phyloP scores from a whole-genome alignment of 305 asterid genomes.

The Ilex paraguariensis region DNA sequence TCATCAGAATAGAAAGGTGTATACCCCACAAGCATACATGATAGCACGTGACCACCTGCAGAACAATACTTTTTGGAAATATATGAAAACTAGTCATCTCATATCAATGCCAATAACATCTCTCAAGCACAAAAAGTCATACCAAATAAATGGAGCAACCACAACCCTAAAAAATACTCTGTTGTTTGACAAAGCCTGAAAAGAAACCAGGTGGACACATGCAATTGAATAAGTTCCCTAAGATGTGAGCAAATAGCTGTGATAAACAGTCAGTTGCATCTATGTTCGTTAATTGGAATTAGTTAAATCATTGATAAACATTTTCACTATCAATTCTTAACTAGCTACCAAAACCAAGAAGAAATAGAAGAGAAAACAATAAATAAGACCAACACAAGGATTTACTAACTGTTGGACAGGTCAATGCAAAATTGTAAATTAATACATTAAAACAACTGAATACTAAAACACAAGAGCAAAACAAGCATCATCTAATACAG shows the following conservation, averaged over 20 bases:
- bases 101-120: background rate
- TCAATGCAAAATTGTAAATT: background rate
- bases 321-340: too few relatives aligned
- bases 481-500: conserved; percentile 1
- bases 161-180: background rate
- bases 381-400: background rate
- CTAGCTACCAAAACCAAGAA: background rate
- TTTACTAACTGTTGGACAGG: background rate
- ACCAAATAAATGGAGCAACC: background rate
- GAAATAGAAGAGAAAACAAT: too few relatives aligned
- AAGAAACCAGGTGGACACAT: background rate
- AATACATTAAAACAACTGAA: conserved; percentile 9
- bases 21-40: conserved; percentile 93
- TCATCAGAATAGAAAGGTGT: conserved; percentile 97
- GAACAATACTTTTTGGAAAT: conserved; percentile 4
- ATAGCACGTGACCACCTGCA: conserved; percentile 99
- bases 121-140: background rate
- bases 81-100: background rate
- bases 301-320: too few relatives aligned
- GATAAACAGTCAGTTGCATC: conserved; percentile 44
- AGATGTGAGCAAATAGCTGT: background rate
- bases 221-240: background rate
- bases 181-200: background rate
- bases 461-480: background rate
- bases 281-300: too few relatives aligned